phyloP scores from a whole-genome alignment of 495 filamentous ascomycete species.

The Apiosordaria backusii region DNA sequence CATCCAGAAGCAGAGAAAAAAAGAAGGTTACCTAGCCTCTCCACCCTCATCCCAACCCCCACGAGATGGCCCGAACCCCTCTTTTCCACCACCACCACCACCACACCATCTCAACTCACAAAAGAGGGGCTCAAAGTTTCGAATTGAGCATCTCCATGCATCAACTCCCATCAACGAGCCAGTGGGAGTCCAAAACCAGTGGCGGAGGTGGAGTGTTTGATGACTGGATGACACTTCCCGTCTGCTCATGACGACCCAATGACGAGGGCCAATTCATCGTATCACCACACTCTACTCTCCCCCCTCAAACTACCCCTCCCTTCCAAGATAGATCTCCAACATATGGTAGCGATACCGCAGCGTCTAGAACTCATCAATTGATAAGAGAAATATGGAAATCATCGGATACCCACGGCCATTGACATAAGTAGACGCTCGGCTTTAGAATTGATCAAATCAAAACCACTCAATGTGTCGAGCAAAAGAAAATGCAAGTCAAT shows the following conservation, averaged over 20 bases:
- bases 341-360: too few relatives aligned
- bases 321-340: neutral
- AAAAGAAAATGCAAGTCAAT: conserved; percentile 2
- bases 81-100: neutral
- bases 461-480: neutral
- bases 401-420: conserved; percentile 3
- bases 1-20: too few relatives aligned
- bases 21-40: neutral
- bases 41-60: neutral
- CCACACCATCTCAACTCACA: neutral
- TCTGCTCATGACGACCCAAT: neutral
- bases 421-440: neutral
- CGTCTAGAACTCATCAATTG: neutral
- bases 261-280: neutral
- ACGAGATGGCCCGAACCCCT: neutral
- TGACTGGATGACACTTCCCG: neutral
- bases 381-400: conserved; percentile 4
- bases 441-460: neutral
- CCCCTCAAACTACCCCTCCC: neutral
- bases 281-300: neutral
- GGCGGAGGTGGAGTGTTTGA: neutral
- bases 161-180: neutral
- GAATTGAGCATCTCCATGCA: neutral
- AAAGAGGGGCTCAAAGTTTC: neutral
- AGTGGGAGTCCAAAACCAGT: neutral